These are phyloP conservation scores for Aspergillus kassunensis DNA, from an alignment of 495 filamentous ascomycete species.

Conservation along the genomic window DNA sequence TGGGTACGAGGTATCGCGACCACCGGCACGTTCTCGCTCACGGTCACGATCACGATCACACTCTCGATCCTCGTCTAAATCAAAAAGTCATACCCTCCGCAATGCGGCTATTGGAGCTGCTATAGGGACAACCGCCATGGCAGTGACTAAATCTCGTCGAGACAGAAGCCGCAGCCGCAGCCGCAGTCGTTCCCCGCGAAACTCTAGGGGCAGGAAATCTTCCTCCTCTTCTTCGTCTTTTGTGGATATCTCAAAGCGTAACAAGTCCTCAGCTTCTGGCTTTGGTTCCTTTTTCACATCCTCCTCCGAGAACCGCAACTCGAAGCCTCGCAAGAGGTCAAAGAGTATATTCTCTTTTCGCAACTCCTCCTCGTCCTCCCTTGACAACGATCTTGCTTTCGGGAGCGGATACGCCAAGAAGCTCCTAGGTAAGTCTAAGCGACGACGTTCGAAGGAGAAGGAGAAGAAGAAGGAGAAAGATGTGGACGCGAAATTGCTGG, in stretches of 20 bases:
- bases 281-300: constrained; percentile 48
- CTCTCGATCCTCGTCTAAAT: constrained; percentile 26
- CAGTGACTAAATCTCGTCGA: constrained; percentile 27
- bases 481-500: constrained; percentile 52
- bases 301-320: constrained; percentile 46
- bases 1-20: constrained; percentile 10
- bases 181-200: constrained; percentile 31
- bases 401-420: constrained; percentile 34
- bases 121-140: constrained; percentile 39
- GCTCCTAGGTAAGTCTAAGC: constrained; percentile 27
- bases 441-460: constrained; percentile 25
- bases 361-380: constrained; percentile 57
- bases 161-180: constrained; percentile 28
- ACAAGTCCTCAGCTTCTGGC: constrained; percentile 23
- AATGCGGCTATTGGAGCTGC: constrained; percentile 44
- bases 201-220: constrained; percentile 26
- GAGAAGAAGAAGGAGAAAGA: constrained; percentile 44
- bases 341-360: constrained; percentile 58
- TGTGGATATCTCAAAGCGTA: constrained; percentile 28
- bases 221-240: constrained; percentile 36
- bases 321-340: constrained; percentile 35
- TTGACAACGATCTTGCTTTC: constrained; percentile 53
- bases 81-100: constrained; percentile 36
- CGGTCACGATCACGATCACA: constrained; percentile 37
- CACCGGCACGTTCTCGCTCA: constrained; percentile 37